Base-by-base conservation (phyloP, 2,329 filamentous ascomycete genomes). In the Corniculantispora saksenae region DNA sequence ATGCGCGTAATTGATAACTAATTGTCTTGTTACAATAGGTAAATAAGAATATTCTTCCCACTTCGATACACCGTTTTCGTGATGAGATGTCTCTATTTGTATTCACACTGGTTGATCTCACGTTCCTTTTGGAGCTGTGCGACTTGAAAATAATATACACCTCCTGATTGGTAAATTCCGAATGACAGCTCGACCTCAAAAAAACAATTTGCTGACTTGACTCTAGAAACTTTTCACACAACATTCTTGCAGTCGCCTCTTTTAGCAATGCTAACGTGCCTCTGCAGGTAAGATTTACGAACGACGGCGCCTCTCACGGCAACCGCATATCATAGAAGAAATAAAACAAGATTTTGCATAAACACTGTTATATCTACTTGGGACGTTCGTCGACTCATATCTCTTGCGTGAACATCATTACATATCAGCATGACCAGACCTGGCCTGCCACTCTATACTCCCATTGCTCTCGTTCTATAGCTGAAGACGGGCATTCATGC, bases 401-500 rank as follows among this genome's bases (percentile, higher is more conserved):
- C 17, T 61, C 1, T 8, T 29, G 19, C 23, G 48, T 53, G 13
- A 27, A 53, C 25, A 29, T 25, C 3, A 19, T 47, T 13, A n/a
- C n/a, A 17, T 32, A 19, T 3, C 27, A 27, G 9, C n/a, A 7
- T n/a, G 3, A 4, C 27, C 51, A 2, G 13, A 23, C 38, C 63
- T 48, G 35, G 13, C 17, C 56, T 32, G 27, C 12, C 56, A 2
- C 25, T 25, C 7, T 29, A 38, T 15, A 13, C 29, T 15, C 38
- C n/a, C 12, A 32, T 19, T 17, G 54, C 35, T 58, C 70, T 78
- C 80, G 64, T 76, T 71, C 71, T 79, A 82, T 61, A 84, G n/a
- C n/a, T n/a, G 83, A 67, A 89, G 72, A 67, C 82, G 90, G 27
- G 90, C 86, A 75, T 99, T 99, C 92, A 97, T 94, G 8, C 92